A percentile compares a stretch with the other conserved stretches of the same genome.
Conservation (phyloP, 306 rosid species). For the Rosa chinensis region DNA sequence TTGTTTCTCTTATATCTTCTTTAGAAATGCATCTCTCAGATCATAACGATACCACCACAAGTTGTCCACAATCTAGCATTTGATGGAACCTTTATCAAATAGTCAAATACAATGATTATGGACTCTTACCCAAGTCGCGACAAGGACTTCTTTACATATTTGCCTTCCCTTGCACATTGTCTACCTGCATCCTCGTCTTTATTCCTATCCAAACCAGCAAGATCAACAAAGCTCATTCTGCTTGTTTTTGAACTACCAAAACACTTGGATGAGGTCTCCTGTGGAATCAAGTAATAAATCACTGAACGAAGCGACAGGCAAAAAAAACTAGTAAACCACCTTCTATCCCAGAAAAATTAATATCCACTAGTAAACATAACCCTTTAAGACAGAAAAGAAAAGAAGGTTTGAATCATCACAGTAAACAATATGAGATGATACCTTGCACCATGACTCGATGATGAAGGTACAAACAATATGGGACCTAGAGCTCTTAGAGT, state of each 20-base stretch:
- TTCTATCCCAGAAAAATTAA: neutral
- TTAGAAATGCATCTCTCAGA: neutral
- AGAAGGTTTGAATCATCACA: neutral
- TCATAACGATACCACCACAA: neutral
- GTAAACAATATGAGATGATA: constrained; percentile 30
- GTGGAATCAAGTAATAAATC: constrained; percentile 17
- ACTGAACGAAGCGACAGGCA: neutral
- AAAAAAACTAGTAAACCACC: neutral
- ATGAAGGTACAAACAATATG: constrained; percentile 81
- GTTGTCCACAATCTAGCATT: neutral
- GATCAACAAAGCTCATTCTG: constrained; percentile 89
- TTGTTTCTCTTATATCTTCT: neutral
- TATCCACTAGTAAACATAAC: neutral
- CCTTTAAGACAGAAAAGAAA: neutral
- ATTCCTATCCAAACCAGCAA: constrained; percentile 81
- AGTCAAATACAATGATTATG: constrained; percentile 3
- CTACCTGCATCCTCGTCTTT: constrained; percentile 59
- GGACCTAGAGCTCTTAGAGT: constrained; percentile 91
- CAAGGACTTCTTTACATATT: constrained; percentile 76
- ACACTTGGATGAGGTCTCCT: constrained; percentile 72
- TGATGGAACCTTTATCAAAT: neutral
- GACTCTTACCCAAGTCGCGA: constrained; percentile 82
- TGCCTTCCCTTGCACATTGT: constrained; percentile 59
- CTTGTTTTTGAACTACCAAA: constrained; percentile 94
- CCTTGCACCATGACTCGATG: constrained; percentile 96